Evolutionary conservation across 768 basidiomycete genomes (phyloP), one percentile per base, ranked within the genome.

Genomic region (Clitopilus hobsonii): DNA sequence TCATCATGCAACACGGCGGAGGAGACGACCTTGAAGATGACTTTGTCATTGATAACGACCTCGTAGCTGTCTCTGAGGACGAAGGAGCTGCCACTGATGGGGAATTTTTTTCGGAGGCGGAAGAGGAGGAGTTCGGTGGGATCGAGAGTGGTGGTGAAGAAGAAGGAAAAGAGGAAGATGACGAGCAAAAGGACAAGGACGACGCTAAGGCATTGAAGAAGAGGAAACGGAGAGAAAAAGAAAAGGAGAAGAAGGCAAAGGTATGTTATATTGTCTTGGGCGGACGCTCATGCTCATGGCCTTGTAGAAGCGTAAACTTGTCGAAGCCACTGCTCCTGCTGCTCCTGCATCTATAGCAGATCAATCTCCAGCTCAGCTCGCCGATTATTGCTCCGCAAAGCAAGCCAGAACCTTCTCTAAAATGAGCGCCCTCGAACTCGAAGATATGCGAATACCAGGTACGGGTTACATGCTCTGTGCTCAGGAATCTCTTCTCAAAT

Each of bases 21-120:
- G 85, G 86, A 38, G 89, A 94, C 74, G 91, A 91, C 74, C 77
- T 94, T 18, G 89, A 89, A 49, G 92, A 94, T 67, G 88, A 92
- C 59, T 91, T 88, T 64, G 74, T 88, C 51, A 78, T 79, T 27
- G 86, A 94, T 58, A 85, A 86, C 41, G 72, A 81, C 13, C 79
- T 89, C 0, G 85, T 83, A 0, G 70, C 81, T 13, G 86, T 84
- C 0, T 86, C 76, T 10, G 85, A 83, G 47, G 88, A 88, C 58
- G 81, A 77, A 3, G 70, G 67, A 8, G 64, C 68, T 26, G 64
- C 71, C n/a, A n/a, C n/a, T 38, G 71, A 72, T 27, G 62, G 29
- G 24, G 56, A 49, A 53, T 63, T 63, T 55, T 62, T 72, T 38
- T 74, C 69, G 5, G 67, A 70, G 51, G 56, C 56, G 28, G 59